These are phyloP conservation scores for Trypanosoma grayi DNA, from an alignment of 208 protist species.

Conservation along the genomic window DNA sequence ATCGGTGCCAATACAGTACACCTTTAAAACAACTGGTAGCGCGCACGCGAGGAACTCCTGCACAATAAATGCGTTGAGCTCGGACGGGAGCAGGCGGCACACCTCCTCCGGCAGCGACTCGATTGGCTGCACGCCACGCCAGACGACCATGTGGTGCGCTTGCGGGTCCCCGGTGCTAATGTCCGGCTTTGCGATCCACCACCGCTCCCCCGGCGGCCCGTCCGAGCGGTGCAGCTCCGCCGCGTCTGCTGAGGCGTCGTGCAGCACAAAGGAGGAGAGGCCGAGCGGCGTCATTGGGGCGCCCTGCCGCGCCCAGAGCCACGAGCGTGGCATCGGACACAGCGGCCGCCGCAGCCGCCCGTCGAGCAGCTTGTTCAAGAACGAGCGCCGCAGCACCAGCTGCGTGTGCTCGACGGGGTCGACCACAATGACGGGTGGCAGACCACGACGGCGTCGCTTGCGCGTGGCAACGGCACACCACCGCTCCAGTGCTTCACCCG, in stretches of 20 bases:
- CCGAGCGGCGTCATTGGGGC: neutral
- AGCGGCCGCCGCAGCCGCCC: slow-evolving; percentile 19
- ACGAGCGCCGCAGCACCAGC: slow-evolving; percentile 47
- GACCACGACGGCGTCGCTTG: slow-evolving; percentile 5
- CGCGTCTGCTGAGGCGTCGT: neutral
- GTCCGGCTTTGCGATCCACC: slow-evolving; percentile 83
- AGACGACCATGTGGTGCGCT: slow-evolving; percentile 80
- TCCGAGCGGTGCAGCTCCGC: slow-evolving; percentile 3
- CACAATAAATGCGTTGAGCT: slow-evolving; percentile 51
- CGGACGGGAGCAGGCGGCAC: slow-evolving; percentile 31
- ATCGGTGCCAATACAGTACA: slow-evolving; percentile 66
- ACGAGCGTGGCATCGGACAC: slow-evolving; percentile 56
- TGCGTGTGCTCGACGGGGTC: slow-evolving; percentile 56
- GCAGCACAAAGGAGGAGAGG: slow-evolving; percentile 22
- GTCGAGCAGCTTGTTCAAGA: slow-evolving; percentile 50
- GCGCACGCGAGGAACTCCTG: slow-evolving; percentile 64
- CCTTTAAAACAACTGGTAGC: slow-evolving; percentile 80
- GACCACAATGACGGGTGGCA: slow-evolving; percentile 46
- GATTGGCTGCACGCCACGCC: slow-evolving; percentile 17
- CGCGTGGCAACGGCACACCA: slow-evolving; percentile 36
- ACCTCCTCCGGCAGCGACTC: slow-evolving; percentile 31
- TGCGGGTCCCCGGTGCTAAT: slow-evolving; percentile 66
- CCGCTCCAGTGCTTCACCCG: slow-evolving; percentile 34
- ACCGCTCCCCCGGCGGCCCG: slow-evolving; percentile 23
- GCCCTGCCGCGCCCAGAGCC: slow-evolving; percentile 34